Percentiles rank a stretch among this genome's conserved stretches.
Conservation (phyloP, 1,284 basidiomycete genomes). For the Pisolithus thermaeus region DNA sequence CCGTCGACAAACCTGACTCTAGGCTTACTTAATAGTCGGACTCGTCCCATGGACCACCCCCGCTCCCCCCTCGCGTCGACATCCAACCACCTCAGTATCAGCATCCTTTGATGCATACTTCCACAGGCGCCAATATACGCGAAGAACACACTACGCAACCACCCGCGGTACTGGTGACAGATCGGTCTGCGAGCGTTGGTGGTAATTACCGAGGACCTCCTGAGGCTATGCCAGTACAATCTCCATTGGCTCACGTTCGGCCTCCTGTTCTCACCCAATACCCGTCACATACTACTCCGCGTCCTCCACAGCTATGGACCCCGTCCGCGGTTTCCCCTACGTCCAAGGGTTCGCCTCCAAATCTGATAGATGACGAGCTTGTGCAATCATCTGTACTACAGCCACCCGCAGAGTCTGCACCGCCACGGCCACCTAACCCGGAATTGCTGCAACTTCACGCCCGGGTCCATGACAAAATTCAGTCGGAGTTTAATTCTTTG, state of each 20-base stretch:
- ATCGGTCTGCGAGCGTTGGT: conserved; percentile 16
- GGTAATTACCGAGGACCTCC: conserved; percentile 29
- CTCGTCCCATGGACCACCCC: conserved; percentile 33
- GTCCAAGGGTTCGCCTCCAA: conserved; percentile 32
- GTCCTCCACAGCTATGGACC: conserved; percentile 12
- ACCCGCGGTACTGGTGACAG: conserved; percentile 16
- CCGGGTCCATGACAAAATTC: conserved; percentile 72
- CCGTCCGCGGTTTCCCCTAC: conserved; percentile 19
- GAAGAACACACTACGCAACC: conserved; percentile 22
- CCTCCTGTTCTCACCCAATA: conserved; percentile 12
- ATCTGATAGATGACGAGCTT: conserved; percentile 49
- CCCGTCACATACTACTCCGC: conserved; percentile 17
- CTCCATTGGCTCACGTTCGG: conserved; percentile 12
- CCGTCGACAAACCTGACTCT: conserved; percentile 8
- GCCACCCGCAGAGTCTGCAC: conserved; percentile 37
- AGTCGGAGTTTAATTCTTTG: conserved; percentile 62
- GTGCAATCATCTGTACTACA: conserved; percentile 24
- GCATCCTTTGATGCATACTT: conserved; percentile 14
- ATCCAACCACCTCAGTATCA: conserved; percentile 28
- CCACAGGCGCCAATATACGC: conserved; percentile 8
- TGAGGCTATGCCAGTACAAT: conserved; percentile 13
- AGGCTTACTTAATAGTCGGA: conserved; percentile 21
- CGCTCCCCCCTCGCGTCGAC: conserved; percentile 31
- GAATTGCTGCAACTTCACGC: conserved; percentile 83
- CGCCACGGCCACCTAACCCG: conserved; percentile 85